Percentiles rank a stretch among this genome's conserved stretches.
phyloP scores from a whole-genome alignment of 352 stramenopile species.

The Phytophthora uliginosa region DNA sequence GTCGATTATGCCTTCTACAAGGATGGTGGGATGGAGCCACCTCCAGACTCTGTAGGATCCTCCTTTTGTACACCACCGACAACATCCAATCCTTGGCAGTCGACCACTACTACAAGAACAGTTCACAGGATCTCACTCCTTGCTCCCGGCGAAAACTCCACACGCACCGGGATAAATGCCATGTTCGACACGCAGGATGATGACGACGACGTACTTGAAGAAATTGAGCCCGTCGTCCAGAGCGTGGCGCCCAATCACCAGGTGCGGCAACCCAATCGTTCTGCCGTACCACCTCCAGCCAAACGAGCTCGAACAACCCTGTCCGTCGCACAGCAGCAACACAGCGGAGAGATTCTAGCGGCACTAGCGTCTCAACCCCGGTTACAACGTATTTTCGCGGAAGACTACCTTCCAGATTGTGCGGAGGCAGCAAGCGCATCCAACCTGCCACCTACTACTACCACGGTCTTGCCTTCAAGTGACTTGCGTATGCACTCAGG shows the following conservation, averaged over 20 bases:
- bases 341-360: slow-evolving; percentile 1
- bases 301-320: background rate
- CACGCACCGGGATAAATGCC: no score
- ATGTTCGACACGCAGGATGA: background rate
- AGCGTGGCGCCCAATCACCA: background rate
- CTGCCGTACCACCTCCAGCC: background rate
- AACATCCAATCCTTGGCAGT: no score
- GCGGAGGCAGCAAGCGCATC: background rate
- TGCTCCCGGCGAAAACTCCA: no score
- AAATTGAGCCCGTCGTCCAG: background rate
- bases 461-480: background rate
- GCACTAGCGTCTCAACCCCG: background rate
- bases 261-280: background rate
- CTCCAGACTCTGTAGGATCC: no score
- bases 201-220: background rate
- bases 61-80: no score
- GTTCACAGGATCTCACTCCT: no score
- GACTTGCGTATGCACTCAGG: background rate
- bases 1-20: no score
- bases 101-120: no score
- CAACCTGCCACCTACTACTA: background rate
- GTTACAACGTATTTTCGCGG: slow-evolving; percentile 1
- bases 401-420: background rate
- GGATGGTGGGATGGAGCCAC: no score
- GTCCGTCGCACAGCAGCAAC: slow-evolving; percentile 4